These are phyloP conservation scores for Saccharum spontaneum DNA, from an alignment of 176 grass and related monocot species.

Conservation along the genomic window DNA sequence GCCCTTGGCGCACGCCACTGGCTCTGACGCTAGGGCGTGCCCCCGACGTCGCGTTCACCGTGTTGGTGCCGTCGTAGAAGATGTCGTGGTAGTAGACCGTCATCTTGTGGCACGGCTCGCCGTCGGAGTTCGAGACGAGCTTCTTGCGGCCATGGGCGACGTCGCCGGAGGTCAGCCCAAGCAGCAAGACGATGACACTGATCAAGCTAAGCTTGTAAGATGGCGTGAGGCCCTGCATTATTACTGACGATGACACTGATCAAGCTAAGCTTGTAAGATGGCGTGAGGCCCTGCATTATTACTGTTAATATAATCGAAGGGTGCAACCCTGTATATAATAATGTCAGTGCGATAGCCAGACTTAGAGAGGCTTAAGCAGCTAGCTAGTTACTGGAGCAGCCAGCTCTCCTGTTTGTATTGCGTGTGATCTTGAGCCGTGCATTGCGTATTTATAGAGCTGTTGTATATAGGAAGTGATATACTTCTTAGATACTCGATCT, in stretches of 20 bases:
- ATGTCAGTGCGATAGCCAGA: too few species aligned
- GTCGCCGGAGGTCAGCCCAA: neutral
- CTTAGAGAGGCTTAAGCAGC: too few species aligned
- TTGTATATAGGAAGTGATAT: too few species aligned
- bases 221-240: conserved; percentile 14
- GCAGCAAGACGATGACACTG: neutral
- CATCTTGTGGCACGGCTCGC: conserved; percentile 31
- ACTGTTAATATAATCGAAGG: neutral
- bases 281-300: conserved; percentile 4
- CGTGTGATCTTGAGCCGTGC: too few species aligned
- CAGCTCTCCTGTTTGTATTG: too few species aligned
- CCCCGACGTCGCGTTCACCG: conserved; percentile 33
- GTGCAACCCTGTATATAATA: too few species aligned
- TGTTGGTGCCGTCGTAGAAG: conserved; percentile 32
- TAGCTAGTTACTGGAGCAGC: too few species aligned
- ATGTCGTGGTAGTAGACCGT: conserved; percentile 48
- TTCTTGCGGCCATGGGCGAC: neutral
- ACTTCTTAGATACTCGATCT: too few species aligned
- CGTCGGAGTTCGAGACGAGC: neutral
- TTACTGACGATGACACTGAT: neutral
- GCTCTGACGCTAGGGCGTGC: neutral
- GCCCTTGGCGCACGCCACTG: conserved; percentile 36
- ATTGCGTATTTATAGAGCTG: too few species aligned
- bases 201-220: neutral
- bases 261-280: neutral